Percentiles rank a stretch among this genome's conserved stretches.
Evolutionary conservation across 164 flowering plant genomes (phyloP).

Genomic region (Annona squamosa): DNA sequence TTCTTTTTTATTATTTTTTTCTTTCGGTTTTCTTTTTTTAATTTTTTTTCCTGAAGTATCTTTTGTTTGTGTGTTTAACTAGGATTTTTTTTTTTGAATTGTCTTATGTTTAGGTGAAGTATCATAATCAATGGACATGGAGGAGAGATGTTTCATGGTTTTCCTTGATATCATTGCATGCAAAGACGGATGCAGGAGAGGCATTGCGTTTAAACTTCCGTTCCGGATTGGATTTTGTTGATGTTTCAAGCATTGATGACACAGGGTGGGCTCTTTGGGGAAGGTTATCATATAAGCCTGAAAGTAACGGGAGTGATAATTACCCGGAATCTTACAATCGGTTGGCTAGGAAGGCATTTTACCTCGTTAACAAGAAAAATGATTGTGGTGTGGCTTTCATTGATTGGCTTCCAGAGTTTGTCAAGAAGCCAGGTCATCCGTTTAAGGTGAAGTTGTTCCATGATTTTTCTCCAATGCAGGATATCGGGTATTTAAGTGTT

Average conservation of each 20-base stretch:
- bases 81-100: conserved; percentile 1
- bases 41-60: not conserved
- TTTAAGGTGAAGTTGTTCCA: conserved; percentile 67
- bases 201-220: conserved; percentile 54
- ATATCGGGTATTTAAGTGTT: conserved; percentile 12
- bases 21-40: not conserved
- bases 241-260: conserved; percentile 53
- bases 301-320: conserved; percentile 39
- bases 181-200: conserved; percentile 59
- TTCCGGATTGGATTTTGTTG: conserved; percentile 62
- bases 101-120: conserved; percentile 49
- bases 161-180: conserved; percentile 77
- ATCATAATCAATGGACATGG: conserved; percentile 53
- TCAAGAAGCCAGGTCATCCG: conserved; percentile 76
- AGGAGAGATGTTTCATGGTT: conserved; percentile 45
- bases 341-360: conserved; percentile 37
- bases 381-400: conserved; percentile 62
- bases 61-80: not conserved
- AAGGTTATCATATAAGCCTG: conserved; percentile 38
- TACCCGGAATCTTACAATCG: conserved; percentile 42
- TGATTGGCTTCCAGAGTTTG: conserved; percentile 78
- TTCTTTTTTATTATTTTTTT: no score
- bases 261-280: conserved; percentile 54
- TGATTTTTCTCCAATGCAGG: conserved; percentile 22
- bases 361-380: conserved; percentile 75